Evolutionary conservation across 1,284 basidiomycete species (phyloP).

Genomic region (Austropuccinia psidii): DNA sequence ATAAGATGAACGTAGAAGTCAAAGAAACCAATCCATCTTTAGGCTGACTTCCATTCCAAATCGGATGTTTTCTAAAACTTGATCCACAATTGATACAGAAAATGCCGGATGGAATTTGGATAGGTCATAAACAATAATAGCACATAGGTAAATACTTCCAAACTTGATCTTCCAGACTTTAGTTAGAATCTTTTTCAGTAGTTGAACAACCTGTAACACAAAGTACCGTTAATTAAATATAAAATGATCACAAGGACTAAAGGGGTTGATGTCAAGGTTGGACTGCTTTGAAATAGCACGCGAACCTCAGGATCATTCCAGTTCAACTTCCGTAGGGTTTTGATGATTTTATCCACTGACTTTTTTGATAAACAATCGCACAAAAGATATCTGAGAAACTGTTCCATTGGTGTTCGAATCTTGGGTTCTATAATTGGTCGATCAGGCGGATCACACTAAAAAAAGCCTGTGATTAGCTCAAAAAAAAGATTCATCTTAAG

Average conservation of each 20-base stretch:
- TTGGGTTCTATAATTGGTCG: slow-evolving; percentile 76
- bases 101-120: slow-evolving; percentile 87
- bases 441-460: slow-evolving; percentile 90
- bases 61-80: slow-evolving; percentile 84
- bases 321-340: slow-evolving; percentile 81
- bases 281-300: neutral
- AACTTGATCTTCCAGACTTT: slow-evolving; percentile 97
- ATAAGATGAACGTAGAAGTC: neutral
- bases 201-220: slow-evolving; percentile 3
- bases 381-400: slow-evolving; percentile 86
- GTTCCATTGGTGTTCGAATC: slow-evolving; percentile 74
- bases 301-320: slow-evolving; percentile 69
- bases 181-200: slow-evolving; percentile 69
- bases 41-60: slow-evolving; percentile 63
- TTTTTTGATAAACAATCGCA: slow-evolving; percentile 83
- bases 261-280: neutral
- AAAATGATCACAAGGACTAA: neutral
- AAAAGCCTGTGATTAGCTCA: neutral
- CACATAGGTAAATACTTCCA: slow-evolving; percentile 78
- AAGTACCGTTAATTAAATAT: neutral
- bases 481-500: neutral
- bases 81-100: slow-evolving; percentile 78
- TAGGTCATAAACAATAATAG: slow-evolving; percentile 86
- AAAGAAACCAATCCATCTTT: neutral
- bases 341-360: slow-evolving; percentile 85